Base-by-base conservation (phyloP, 345 rosid species). In the Luvunga scandens region DNA sequence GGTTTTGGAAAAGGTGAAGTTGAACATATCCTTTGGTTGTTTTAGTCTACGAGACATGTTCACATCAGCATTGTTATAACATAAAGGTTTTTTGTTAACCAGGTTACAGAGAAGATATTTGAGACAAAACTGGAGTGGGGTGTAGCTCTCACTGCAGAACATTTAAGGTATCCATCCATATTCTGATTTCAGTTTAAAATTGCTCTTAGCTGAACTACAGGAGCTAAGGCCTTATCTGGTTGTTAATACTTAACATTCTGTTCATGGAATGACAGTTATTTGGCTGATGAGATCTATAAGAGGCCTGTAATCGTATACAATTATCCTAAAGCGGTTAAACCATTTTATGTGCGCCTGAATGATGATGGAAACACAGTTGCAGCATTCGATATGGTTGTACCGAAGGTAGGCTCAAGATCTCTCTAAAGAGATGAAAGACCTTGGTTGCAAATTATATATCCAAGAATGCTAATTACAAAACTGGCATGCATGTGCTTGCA, bases 331-430 rank as follows among this genome's bases (percentile, higher is more conserved):
- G 90, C 84, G 22, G 63, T 75, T 2, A 88, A 90, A 81, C 97
- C 95, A 14, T 93, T 95, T 79, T 85, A 89, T 75, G 83, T 76
- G 12, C 85, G 97, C 71, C 75, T 87, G 85, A 95, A 95, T 72
- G 89, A 85, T 60, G 99, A 93, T 79, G 88, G 88, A 66, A 77
- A 81, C 75, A 95, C 97, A 57, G 99, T 91, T 68, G 97, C 98
- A 69, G 93, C 99, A 76, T 95, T 95, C 74, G 99, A 95, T 69
- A 75, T 95, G 90, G 89, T 92, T 61, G 79, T 93, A n/a, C 97
- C 98, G 25, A 85, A 84, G 96, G 98, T 92, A 81, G 78, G 79
- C 71, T 71, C 38, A 39, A 59, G 22, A 64, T 39, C 14, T 75
- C 24, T 45, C 30, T 27, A 61, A 69, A 28, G 18, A 66, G 55